Conservation (phyloP, 495 filamentous ascomycete genomes). For the Penicillium lividum region DNA sequence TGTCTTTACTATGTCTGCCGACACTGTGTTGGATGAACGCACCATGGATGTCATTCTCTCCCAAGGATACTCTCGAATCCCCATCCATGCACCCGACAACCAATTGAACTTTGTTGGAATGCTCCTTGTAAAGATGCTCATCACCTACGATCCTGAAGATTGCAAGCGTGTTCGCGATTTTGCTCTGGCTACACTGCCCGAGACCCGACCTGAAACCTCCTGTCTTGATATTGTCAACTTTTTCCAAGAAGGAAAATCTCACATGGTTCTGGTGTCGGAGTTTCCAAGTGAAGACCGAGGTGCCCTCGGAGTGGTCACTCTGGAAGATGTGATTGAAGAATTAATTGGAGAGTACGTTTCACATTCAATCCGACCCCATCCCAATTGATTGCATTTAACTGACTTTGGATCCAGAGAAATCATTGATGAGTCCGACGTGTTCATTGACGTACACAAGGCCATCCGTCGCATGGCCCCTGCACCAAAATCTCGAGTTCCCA, state of each 20-base stretch:
- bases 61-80: slow-evolving; percentile 92
- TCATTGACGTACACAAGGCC: slow-evolving; percentile 94
- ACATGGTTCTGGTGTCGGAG: slow-evolving; percentile 96
- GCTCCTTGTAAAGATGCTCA: slow-evolving; percentile 96
- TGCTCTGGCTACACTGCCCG: slow-evolving; percentile 87
- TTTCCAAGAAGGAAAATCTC: slow-evolving; percentile 98
- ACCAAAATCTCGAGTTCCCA: slow-evolving; percentile 60
- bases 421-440: slow-evolving; percentile 91
- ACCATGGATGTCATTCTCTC: slow-evolving; percentile 92
- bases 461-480: slow-evolving; percentile 78
- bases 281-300: slow-evolving; percentile 85
- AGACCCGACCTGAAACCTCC: slow-evolving; percentile 91
- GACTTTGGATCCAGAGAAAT: slow-evolving; percentile 57
- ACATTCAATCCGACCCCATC: not conserved
- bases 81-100: slow-evolving; percentile 86
- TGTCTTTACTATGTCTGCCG: slow-evolving; percentile 91
- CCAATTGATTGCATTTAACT: slow-evolving; percentile 25
- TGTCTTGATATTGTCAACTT: slow-evolving; percentile 99
- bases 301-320: slow-evolving; percentile 87
- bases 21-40: slow-evolving; percentile 84
- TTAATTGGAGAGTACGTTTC: slow-evolving; percentile 88
- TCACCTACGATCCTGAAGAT: slow-evolving; percentile 97
- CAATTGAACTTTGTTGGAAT: slow-evolving; percentile 89
- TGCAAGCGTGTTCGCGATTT: slow-evolving; percentile 82
- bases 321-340: slow-evolving; percentile 98